phyloP scores from a whole-genome alignment of 768 basidiomycete genomes.

The Panaeolus cyanescens region DNA sequence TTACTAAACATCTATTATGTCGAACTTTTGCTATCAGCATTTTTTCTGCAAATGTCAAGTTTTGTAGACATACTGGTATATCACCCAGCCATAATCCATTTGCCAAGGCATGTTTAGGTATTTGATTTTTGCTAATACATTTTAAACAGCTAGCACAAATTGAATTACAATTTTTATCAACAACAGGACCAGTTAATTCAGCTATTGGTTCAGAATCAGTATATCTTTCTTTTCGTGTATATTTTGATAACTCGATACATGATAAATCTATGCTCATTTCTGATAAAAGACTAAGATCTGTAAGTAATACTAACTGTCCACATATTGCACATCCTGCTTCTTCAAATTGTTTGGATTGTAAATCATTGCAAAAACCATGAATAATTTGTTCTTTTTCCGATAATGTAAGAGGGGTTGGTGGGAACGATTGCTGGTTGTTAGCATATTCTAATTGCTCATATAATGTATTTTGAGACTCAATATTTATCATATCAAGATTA shows the following conservation, averaged over 20 bases:
- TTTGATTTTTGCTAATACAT: slow-evolving; percentile 10
- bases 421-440: background rate
- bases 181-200: slow-evolving; percentile 14
- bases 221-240: slow-evolving; percentile 11
- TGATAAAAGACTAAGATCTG: slow-evolving; percentile 6
- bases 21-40: slow-evolving; percentile 16
- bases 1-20: slow-evolving; percentile 31
- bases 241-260: slow-evolving; percentile 1
- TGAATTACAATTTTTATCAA: slow-evolving; percentile 10
- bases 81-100: slow-evolving; percentile 38
- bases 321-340: slow-evolving; percentile 26
- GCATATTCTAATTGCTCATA: too few species aligned
- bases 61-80: slow-evolving; percentile 25
- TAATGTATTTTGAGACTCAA: too few species aligned
- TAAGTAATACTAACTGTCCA: slow-evolving; percentile 9
- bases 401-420: background rate
- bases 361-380: slow-evolving; percentile 8
- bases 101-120: slow-evolving; percentile 27
- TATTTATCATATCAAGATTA: too few species aligned
- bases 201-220: slow-evolving; percentile 2
- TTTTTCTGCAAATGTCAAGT: slow-evolving; percentile 31
- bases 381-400: slow-evolving; percentile 1
- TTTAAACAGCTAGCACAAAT: slow-evolving; percentile 17
- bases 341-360: slow-evolving; percentile 6
- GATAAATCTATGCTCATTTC: slow-evolving; percentile 4